phyloP scores from a whole-genome alignment of 2,329 filamentous ascomycete genomes.

The Stromatinia cepivora region DNA sequence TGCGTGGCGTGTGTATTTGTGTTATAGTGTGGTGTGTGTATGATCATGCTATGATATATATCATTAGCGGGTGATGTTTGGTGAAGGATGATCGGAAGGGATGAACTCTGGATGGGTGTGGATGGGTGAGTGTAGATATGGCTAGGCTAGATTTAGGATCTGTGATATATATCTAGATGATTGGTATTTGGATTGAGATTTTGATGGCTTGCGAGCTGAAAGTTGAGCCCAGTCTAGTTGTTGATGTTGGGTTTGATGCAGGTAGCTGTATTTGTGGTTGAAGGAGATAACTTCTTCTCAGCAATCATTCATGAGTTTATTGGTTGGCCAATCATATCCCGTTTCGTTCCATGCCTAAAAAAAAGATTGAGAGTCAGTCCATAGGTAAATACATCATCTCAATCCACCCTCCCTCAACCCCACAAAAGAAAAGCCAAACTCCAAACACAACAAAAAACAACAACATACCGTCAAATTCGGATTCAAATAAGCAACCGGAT shows the following conservation, averaged over 20 bases:
- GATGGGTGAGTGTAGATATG: too few species aligned
- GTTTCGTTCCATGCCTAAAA: constrained; percentile 29
- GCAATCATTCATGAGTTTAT: constrained; percentile 35
- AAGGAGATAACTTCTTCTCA: constrained; percentile 6
- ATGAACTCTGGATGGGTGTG: too few species aligned
- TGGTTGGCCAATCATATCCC: constrained; percentile 38
- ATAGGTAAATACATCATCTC: too few species aligned
- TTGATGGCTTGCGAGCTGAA: too few species aligned
- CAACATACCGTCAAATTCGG: constrained; percentile 51
- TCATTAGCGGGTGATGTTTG: too few species aligned
- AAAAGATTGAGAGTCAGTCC: neutral
- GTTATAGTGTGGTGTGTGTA: too few species aligned
- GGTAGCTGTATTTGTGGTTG: neutral
- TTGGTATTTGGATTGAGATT: too few species aligned
- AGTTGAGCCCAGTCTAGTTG: neutral
- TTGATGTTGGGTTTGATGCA: neutral
- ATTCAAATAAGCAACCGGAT: constrained; percentile 62
- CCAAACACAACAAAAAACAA: neutral
- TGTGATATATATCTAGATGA: too few species aligned
- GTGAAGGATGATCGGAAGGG: too few species aligned
- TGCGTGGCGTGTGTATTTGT: too few species aligned
- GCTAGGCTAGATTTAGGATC: too few species aligned
- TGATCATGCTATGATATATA: too few species aligned
- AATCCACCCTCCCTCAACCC: neutral
- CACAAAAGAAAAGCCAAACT: neutral